Evolutionary conservation across 2,329 filamentous ascomycete species (phyloP).

Genomic region (Diplodia corticola): DNA sequence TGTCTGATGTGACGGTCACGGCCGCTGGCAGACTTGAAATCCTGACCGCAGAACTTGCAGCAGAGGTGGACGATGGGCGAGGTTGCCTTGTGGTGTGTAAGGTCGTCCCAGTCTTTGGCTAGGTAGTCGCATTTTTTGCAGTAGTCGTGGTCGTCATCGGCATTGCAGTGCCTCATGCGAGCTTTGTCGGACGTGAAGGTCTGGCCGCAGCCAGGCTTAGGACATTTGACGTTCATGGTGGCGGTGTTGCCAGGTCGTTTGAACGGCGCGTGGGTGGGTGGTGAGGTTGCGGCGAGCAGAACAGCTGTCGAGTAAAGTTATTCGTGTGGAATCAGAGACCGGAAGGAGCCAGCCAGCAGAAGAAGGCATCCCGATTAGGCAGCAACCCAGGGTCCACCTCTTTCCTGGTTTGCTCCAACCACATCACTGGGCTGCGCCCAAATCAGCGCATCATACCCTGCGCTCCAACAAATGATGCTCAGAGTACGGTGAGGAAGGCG

Average conservation of each 20-base stretch:
- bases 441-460: neutral
- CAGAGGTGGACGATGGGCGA: constrained; percentile 49
- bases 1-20: constrained; percentile 54
- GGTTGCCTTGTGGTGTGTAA: constrained; percentile 50
- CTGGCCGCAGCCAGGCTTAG: constrained; percentile 47
- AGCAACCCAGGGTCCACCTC: neutral
- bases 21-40: constrained; percentile 56
- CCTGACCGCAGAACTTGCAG: constrained; percentile 58
- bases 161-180: constrained; percentile 55
- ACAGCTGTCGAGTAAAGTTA: neutral
- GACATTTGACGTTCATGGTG: constrained; percentile 37
- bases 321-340: neutral
- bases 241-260: neutral
- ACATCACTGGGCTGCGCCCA: neutral
- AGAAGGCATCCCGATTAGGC: neutral
- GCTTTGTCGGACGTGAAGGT: constrained; percentile 48
- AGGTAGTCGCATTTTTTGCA: constrained; percentile 49
- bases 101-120: constrained; percentile 47
- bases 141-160: constrained; percentile 47
- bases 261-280: neutral
- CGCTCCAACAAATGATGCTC: neutral
- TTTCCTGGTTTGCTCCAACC: too few species aligned
- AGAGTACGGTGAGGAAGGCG: neutral
- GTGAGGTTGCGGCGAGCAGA: too few species aligned
- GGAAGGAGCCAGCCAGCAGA: neutral